Conservation (phyloP, 805 yeast species). For the Teunomyces tritomae region DNA sequence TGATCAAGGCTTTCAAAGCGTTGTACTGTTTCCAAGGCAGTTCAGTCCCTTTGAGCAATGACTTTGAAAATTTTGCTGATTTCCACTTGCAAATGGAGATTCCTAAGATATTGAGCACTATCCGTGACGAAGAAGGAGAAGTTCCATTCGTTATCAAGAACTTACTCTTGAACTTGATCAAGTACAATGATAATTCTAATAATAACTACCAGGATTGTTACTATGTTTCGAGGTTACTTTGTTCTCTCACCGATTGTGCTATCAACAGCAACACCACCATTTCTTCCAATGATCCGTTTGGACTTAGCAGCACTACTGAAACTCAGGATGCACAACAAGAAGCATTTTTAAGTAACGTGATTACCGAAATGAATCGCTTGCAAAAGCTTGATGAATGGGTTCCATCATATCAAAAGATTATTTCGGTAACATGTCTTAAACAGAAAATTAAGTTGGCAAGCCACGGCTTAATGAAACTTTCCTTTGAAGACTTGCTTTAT, state of each 20-base stretch:
- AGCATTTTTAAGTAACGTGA: constrained; percentile 25
- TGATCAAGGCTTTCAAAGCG: constrained; percentile 64
- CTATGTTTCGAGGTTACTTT: constrained; percentile 59
- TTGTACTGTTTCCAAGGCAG: constrained; percentile 68
- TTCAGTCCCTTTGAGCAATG: constrained; percentile 71
- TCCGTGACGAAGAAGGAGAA: constrained; percentile 60
- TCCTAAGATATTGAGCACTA: constrained; percentile 55
- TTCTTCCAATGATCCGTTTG: constrained; percentile 8
- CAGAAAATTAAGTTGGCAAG: constrained; percentile 60
- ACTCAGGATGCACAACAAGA: constrained; percentile 7
- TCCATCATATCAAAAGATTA: constrained; percentile 62
- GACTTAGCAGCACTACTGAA: constrained; percentile 1
- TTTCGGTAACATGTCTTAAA: constrained; percentile 55
- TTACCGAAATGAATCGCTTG: constrained; percentile 69
- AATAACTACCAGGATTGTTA: constrained; percentile 73
- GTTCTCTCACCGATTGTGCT: constrained; percentile 44
- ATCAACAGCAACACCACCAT: constrained; percentile 15
- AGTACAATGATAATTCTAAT: constrained; percentile 81
- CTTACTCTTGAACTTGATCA: constrained; percentile 66
- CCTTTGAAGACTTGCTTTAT: constrained; percentile 54
- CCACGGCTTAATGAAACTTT: constrained; percentile 49
- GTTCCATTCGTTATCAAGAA: constrained; percentile 57
- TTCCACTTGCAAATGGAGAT: constrained; percentile 72
- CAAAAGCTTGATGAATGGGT: constrained; percentile 83
- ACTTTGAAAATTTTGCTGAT: constrained; percentile 67